Conservation (phyloP, 257 asterid species). For the Gentiana dahurica region DNA sequence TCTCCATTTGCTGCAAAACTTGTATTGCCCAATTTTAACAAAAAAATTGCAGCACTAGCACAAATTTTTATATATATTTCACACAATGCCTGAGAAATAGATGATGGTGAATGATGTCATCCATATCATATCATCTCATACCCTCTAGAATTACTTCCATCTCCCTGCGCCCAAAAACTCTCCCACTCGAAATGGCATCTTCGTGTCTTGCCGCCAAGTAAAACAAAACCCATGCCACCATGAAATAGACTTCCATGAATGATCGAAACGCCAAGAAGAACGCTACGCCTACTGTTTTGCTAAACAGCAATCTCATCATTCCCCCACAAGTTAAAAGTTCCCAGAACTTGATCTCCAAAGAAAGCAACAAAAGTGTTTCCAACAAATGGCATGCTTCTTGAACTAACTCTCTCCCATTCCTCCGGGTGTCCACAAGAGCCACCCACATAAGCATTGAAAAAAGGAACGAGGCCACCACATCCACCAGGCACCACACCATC, state of each 20-base stretch:
- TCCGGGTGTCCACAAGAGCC: constrained; percentile 63
- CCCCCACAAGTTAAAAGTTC: constrained; percentile 72
- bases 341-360: constrained; percentile 66
- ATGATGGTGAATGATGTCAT: constrained; percentile 9
- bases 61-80: constrained; percentile 20
- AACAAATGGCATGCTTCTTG: constrained; percentile 67
- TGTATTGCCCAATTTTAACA: constrained; percentile 18
- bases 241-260: constrained; percentile 72
- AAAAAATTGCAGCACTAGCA: constrained; percentile 27
- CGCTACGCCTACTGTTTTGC: constrained; percentile 44
- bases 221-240: constrained; percentile 71
- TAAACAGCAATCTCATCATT: constrained; percentile 53
- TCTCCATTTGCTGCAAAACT: constrained; percentile 21
- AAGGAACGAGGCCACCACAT: constrained; percentile 51
- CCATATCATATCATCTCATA: constrained; percentile 32
- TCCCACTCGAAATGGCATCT: constrained; percentile 50
- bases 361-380: constrained; percentile 45
- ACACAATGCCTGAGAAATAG: constrained; percentile 17
- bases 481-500: constrained; percentile 56
- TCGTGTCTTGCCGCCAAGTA: constrained; percentile 72
- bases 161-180: constrained; percentile 63
- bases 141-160: constrained; percentile 63
- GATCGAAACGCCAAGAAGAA: constrained; percentile 53
- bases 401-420: constrained; percentile 84
- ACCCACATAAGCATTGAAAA: constrained; percentile 83